Evolutionary conservation across 139 green algal species (phyloP), one percentile per base, ranked within the genome.

Genomic region (Chlamydomonas schloesseri): DNA sequence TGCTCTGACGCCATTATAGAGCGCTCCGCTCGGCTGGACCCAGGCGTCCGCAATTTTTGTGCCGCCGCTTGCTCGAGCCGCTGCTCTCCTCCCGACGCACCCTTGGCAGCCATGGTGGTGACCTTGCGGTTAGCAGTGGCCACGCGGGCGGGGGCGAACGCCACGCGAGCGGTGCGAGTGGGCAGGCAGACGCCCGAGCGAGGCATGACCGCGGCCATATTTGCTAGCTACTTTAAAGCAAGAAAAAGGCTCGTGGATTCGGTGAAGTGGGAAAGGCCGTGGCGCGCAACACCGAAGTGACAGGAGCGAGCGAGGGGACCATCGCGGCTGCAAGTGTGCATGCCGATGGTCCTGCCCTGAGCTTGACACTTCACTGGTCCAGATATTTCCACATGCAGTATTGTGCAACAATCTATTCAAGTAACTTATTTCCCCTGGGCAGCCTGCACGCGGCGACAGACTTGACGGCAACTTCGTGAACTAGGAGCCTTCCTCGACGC

Each of bases 51-150:
- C 70, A 84, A 24, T 29, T 11, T 31, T 11, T 47, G 36, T 68
- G 47, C 14, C n/a, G 13, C 34, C 34, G n/a, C 20, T 33, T 70
- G 47, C 33, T 14, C 37, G 15, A 47, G 69, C 14, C 42, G 42
- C 42, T 50, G 42, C 42, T 50, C 42, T 50, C 42, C 42, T 50
- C 26, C 55, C 17, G 29, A 67, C 73, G 26, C 87, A 95, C 92
- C 94, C 87, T 96, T 96, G 36, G 93, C 87, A 58, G 94, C 93
- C 90, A 94, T 95, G 33, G 75, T 85, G 34, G 86, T 92, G 15
- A 95, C 83, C 60, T 83, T 87, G 29, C 75, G 65, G 23, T 36
- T 84, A 26, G 78, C 64, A 8, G 78, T 84, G 64, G 29, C 24
- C 18, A 62, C 34, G 76, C 36, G 31, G 60, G 24, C 50, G 4